Percentiles rank a stretch among this genome's conserved stretches.
Conservation (phyloP, 2,329 filamentous ascomycete species). For the Aspergillus sp. region DNA sequence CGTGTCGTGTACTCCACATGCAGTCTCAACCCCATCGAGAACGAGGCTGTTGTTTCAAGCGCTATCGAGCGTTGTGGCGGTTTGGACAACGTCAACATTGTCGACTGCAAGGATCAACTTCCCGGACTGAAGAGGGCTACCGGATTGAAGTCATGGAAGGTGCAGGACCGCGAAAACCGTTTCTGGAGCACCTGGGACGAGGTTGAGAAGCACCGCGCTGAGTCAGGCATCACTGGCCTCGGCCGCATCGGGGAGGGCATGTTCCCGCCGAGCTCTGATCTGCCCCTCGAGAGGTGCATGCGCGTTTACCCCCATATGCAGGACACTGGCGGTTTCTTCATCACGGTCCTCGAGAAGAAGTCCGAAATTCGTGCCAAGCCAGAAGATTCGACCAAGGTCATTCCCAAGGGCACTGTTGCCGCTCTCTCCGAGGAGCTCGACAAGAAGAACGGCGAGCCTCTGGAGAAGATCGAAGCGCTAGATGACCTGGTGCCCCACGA, state of each 20-base stretch:
- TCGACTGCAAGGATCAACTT: conserved; percentile 81
- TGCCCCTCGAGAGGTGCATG: conserved; percentile 89
- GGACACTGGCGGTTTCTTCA: conserved; percentile 97
- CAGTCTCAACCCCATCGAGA: conserved; percentile 98
- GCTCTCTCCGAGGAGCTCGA: conserved; percentile 43
- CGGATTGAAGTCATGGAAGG: conserved; percentile 81
- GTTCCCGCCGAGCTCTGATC: conserved; percentile 71
- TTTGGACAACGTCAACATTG: conserved; percentile 74
- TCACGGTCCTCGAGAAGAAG: conserved; percentile 90
- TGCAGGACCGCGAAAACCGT: conserved; percentile 83
- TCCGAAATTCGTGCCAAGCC: conserved; percentile 79
- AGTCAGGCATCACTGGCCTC: conserved; percentile 65
- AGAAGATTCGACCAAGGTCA: conserved; percentile 56
- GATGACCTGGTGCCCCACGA: conserved; percentile 45
- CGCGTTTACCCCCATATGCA: conserved; percentile 93
- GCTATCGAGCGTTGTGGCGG: conserved; percentile 92
- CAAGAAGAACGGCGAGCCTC: conserved; percentile 34
- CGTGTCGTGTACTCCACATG: conserved; percentile 97
- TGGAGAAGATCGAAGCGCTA: conserved; percentile 45
- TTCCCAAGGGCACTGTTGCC: conserved; percentile 45
- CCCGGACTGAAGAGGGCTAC: conserved; percentile 75
- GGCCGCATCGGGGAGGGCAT: conserved; percentile 76
- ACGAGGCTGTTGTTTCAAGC: conserved; percentile 86
- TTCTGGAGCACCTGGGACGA: conserved; percentile 84
- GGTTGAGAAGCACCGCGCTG: conserved; percentile 70